These are phyloP conservation scores for Saccharomyces pastorianus DNA, from an alignment of 1,139 yeast species.

Conservation along the genomic window DNA sequence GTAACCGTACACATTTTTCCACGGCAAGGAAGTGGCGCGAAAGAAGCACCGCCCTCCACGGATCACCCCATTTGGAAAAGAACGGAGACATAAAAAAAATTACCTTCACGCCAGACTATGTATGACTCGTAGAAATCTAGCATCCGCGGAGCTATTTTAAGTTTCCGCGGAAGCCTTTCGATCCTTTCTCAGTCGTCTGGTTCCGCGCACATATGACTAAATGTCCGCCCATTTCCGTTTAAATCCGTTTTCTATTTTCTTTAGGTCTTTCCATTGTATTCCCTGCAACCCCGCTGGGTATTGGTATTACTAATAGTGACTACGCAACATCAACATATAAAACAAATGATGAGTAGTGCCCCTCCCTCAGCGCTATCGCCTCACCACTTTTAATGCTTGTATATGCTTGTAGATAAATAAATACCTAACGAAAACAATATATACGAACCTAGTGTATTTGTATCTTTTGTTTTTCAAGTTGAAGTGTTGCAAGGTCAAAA, in stretches of 20 bases:
- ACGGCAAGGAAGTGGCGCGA: neutral
- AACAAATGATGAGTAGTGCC: neutral
- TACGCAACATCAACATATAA: neutral
- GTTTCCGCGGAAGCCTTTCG: neutral
- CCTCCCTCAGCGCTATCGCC: neutral
- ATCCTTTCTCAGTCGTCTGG: neutral
- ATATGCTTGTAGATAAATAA: neutral
- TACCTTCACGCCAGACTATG: neutral
- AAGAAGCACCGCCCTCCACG: neutral
- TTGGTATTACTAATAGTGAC: neutral
- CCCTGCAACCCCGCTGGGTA: neutral
- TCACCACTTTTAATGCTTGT: neutral
- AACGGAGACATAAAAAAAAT: no score
- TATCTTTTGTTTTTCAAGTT: neutral
- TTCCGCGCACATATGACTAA: neutral
- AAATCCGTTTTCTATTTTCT: neutral
- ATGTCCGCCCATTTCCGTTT: neutral
- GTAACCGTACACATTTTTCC: neutral
- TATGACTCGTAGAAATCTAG: neutral
- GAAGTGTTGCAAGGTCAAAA: neutral
- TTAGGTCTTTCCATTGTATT: neutral
- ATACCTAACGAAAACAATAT: neutral
- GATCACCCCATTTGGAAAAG: neutral
- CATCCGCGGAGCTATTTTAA: neutral
- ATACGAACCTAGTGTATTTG: neutral